A percentile compares a stretch with the other conserved stretches of the same genome.
Conservation (phyloP, 2,329 filamentous ascomycete genomes). For the Colletotrichum tofieldiae region DNA sequence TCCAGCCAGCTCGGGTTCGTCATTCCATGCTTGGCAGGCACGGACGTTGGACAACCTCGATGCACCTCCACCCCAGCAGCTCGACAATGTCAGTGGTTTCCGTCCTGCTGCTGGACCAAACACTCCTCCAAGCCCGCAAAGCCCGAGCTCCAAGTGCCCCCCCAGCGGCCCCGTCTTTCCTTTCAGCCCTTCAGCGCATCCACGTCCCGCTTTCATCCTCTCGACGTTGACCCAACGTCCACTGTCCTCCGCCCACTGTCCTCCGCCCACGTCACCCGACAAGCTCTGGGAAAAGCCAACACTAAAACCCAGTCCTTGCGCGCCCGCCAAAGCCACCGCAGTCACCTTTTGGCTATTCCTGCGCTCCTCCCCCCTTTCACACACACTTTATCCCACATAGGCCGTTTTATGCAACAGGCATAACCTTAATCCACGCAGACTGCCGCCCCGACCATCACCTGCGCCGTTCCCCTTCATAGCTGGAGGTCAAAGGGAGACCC, state of each 20-base stretch:
- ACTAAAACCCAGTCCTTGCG: conserved; percentile 21
- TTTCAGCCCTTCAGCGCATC: conserved; percentile 15
- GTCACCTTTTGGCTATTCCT: conserved; percentile 12
- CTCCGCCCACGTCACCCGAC: conserved; percentile 26
- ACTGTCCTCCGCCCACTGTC: neutral
- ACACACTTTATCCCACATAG: conserved; percentile 22
- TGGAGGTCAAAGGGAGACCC: neutral
- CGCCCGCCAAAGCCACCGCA: conserved; percentile 22
- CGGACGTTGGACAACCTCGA: too few relatives aligned
- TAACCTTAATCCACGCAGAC: conserved; percentile 4
- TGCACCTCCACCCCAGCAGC: too few relatives aligned
- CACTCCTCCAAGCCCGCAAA: too few relatives aligned
- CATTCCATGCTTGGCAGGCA: too few relatives aligned
- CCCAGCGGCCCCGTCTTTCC: neutral
- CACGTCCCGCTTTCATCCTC: conserved; percentile 10
- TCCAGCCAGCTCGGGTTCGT: too few relatives aligned
- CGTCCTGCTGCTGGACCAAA: too few relatives aligned
- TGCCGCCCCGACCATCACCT: neutral
- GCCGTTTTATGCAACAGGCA: conserved; percentile 26
- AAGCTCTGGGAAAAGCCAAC: neutral
- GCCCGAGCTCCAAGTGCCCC: too few relatives aligned
- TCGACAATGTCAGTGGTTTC: too few relatives aligned
- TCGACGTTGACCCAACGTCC: neutral
- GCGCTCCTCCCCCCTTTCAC: neutral
- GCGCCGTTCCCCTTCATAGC: conserved; percentile 1